These are phyloP conservation scores for Rhododendron mucronatum DNA, from an alignment of 148 eudicot species.

Conservation along the genomic window DNA sequence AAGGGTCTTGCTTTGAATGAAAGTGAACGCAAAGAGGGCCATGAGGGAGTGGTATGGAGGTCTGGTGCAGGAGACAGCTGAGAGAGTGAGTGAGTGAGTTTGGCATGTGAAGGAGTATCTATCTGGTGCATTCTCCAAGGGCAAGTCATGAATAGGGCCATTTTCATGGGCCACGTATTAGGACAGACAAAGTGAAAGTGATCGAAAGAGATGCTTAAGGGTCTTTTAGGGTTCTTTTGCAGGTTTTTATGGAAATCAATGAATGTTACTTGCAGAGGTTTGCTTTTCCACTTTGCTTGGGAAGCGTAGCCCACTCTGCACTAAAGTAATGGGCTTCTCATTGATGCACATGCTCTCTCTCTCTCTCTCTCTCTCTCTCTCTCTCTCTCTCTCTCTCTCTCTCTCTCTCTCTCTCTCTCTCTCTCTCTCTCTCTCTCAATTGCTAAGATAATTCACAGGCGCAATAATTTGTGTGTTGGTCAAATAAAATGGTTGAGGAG, in stretches of 20 bases:
- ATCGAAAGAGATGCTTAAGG: neutral
- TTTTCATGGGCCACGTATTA: neutral
- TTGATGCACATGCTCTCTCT: neutral
- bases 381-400: neutral
- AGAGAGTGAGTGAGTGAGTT: neutral
- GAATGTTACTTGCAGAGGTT: neutral
- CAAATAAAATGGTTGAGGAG: neutral
- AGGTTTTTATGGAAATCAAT: neutral
- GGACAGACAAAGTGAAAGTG: neutral
- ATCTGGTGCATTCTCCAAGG: conserved; percentile 3
- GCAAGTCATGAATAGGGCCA: neutral
- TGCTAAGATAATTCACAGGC: neutral
- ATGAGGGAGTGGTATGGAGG: neutral
- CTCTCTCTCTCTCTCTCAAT: neutral
- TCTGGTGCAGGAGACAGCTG: neutral
- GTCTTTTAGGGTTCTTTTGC: neutral
- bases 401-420: neutral
- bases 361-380: neutral
- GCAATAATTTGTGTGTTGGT: neutral
- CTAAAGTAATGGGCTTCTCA: conserved; percentile 3
- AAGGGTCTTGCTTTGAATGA: conserved; percentile 1
- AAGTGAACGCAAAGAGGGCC: neutral
- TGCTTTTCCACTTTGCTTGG: conserved; percentile 4
- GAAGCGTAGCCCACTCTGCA: neutral
- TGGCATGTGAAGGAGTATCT: neutral